phyloP scores from a whole-genome alignment of 23 red algal genomes.

The Cyanidium caldarium region DNA sequence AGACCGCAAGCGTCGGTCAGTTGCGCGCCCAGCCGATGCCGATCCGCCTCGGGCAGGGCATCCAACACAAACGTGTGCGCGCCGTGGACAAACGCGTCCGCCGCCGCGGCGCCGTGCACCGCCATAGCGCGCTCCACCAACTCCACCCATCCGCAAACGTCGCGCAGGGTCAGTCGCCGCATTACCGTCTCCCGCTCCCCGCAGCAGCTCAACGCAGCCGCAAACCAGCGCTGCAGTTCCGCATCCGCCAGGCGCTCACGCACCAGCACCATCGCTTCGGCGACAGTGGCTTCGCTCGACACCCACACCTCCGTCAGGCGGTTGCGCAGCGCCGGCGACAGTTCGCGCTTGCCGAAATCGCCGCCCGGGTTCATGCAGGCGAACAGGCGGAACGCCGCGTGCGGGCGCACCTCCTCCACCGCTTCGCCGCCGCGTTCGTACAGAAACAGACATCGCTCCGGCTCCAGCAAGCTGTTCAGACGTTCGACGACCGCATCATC shows the following conservation, averaged over 20 bases:
- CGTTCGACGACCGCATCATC: conserved; percentile 87
- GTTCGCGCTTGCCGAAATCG: conserved; percentile 93
- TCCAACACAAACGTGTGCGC: neutral
- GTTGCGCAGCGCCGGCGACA: conserved; percentile 81
- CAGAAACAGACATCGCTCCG: conserved; percentile 39
- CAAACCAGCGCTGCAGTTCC: neutral
- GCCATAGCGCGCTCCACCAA: neutral
- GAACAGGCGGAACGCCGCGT: conserved; percentile 36
- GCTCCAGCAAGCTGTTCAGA: conserved; percentile 77
- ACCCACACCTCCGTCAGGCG: conserved; percentile 91
- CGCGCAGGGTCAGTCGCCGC: no score
- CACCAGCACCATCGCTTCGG: neutral
- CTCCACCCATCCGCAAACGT: no score
- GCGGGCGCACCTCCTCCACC: conserved; percentile 13
- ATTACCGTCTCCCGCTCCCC: neutral
- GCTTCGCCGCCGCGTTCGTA: conserved; percentile 39
- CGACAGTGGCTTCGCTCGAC: neutral
- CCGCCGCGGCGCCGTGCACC: neutral
- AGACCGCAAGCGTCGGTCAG: no score
- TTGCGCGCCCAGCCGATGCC: neutral
- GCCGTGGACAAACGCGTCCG: no score
- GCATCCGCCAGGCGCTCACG: neutral
- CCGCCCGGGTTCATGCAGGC: conserved; percentile 95
- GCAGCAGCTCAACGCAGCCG: neutral
- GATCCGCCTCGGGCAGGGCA: neutral